Evolutionary conservation across 192 early-diverging fungal species (phyloP).

Genomic region (Backusella morwellensis): DNA sequence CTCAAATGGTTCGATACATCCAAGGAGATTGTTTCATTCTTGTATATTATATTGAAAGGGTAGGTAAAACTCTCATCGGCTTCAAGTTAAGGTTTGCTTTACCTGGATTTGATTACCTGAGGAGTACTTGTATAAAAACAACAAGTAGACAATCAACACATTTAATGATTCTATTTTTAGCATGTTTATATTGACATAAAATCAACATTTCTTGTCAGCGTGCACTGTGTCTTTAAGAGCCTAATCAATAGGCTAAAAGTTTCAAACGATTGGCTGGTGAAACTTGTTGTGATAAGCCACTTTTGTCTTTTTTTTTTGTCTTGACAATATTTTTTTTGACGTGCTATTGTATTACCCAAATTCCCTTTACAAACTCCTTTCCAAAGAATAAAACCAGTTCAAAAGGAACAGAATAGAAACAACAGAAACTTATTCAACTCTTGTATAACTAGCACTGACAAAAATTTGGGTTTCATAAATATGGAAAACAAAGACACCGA

Average conservation of each 20-base stretch:
- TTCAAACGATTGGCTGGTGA: slow-evolving; percentile 3
- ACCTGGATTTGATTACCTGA: too few relatives aligned
- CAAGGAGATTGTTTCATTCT: too few relatives aligned
- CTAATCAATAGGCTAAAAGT: background rate
- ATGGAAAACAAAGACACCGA: slow-evolving; percentile 9
- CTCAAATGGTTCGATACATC: too few relatives aligned
- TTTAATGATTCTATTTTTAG: background rate
- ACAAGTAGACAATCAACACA: background rate
- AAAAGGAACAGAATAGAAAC: slow-evolving; percentile 2
- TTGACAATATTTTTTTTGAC: background rate
- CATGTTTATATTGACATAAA: background rate
- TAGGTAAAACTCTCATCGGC: too few relatives aligned
- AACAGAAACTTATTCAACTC: background rate
- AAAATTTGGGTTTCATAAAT: slow-evolving; percentile 1
- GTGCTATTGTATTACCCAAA: slow-evolving; percentile 2
- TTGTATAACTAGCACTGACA: background rate
- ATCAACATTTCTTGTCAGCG: background rate
- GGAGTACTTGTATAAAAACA: background rate
- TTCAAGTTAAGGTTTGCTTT: too few relatives aligned
- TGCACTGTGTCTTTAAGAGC: background rate
- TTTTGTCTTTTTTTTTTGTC: background rate
- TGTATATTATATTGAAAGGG: too few relatives aligned
- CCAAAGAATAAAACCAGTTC: background rate
- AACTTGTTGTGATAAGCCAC: background rate
- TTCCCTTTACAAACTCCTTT: slow-evolving; percentile 4